These are phyloP conservation scores for Eucalyptus guilfoylei DNA, from an alignment of 345 rosid species.

Conservation along the genomic window DNA sequence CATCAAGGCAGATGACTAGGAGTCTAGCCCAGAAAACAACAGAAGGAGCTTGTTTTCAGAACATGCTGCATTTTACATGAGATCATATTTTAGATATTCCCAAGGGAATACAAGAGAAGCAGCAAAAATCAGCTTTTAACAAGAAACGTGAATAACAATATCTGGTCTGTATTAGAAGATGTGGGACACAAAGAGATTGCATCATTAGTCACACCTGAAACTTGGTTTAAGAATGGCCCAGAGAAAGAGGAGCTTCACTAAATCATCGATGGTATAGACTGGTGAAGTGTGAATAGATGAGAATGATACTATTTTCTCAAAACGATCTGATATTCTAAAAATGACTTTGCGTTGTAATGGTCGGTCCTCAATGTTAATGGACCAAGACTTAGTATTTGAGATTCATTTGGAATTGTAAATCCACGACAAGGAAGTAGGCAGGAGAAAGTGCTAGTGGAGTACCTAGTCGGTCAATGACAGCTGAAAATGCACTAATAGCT, in stretches of 20 bases:
- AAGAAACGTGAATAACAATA: not conserved
- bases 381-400: not conserved
- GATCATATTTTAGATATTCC: not conserved
- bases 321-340: not conserved
- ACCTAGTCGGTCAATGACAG: conserved; percentile 96
- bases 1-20: not conserved
- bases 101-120: not conserved
- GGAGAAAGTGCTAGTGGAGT: conserved; percentile 1
- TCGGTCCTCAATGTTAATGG: not conserved
- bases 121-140: not conserved
- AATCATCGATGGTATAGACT: not conserved
- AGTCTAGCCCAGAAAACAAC: not conserved
- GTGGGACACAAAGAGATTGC: not conserved
- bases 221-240: not conserved
- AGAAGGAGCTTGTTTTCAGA: not conserved
- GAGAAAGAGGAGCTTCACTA: not conserved
- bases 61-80: not conserved
- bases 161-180: not conserved
- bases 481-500: conserved; percentile 93
- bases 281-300: not conserved
- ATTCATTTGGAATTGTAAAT: not conserved
- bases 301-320: not conserved
- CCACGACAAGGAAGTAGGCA: not conserved
- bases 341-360: not conserved
- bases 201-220: not conserved